Evolutionary conservation across 192 early-diverging fungal genomes (phyloP).

Genomic region (Rhizophlyctis rosea): DNA sequence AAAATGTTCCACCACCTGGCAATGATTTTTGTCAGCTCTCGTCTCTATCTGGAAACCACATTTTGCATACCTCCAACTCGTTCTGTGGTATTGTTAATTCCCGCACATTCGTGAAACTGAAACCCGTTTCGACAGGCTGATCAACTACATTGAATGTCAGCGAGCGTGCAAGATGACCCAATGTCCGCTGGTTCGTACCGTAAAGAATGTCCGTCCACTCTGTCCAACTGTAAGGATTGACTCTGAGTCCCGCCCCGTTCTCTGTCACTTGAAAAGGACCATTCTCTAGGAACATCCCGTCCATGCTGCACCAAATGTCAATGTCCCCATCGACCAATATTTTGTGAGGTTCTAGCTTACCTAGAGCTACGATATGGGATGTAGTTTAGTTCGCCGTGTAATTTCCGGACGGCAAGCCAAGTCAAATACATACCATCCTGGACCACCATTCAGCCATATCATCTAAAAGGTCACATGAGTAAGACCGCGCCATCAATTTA

Average conservation of each 20-base stretch:
- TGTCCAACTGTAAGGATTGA: slow-evolving; percentile 38
- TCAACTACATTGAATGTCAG: slow-evolving; percentile 50
- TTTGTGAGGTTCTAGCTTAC: no score
- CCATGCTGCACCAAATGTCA: slow-evolving; percentile 44
- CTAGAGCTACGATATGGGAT: not conserved
- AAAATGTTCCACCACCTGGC: slow-evolving; percentile 41
- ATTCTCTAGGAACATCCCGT: slow-evolving; percentile 68
- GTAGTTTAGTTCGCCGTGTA: not conserved
- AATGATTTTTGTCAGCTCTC: not conserved
- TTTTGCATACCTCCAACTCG: no score
- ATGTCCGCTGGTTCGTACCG: slow-evolving; percentile 13
- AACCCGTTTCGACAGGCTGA: slow-evolving; percentile 69
- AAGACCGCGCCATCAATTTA: no score
- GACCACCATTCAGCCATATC: slow-evolving; percentile 67
- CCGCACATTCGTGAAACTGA: slow-evolving; percentile 21
- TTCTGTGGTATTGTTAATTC: no score
- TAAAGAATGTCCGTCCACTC: slow-evolving; percentile 34
- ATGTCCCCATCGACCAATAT: no score
- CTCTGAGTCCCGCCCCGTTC: slow-evolving; percentile 31
- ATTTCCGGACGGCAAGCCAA: not conserved
- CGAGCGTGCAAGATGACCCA: no score
- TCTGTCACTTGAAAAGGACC: slow-evolving; percentile 53
- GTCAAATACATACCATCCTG: slow-evolving; percentile 32
- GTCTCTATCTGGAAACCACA: no score
- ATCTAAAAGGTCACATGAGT: no score